Percentiles rank a stretch among this genome's conserved stretches.
Conservation (phyloP, 495 filamentous ascomycete species). For the Annulohypoxylon bovei region DNA sequence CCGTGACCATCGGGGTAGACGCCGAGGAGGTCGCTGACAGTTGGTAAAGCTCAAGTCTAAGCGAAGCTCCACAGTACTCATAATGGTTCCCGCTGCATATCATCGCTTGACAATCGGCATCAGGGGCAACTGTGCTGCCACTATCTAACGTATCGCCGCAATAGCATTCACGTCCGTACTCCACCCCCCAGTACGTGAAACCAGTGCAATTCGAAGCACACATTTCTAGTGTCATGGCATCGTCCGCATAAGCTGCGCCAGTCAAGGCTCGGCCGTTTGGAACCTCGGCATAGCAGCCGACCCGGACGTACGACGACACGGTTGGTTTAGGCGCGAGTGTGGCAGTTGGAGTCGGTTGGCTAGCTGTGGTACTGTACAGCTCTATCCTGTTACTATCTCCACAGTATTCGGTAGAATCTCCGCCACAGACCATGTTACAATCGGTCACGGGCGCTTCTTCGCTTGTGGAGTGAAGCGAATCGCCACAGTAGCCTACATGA, state of each 20-base stretch:
- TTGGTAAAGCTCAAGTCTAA: slow-evolving; percentile 49
- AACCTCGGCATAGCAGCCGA: slow-evolving; percentile 60
- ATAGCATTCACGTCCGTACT: slow-evolving; percentile 53
- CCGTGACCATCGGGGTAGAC: neutral
- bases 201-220: slow-evolving; percentile 46
- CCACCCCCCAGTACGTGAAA: slow-evolving; percentile 48
- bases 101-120: slow-evolving; percentile 49
- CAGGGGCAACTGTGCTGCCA: slow-evolving; percentile 41
- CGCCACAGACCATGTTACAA: slow-evolving; percentile 62
- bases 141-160: slow-evolving; percentile 50
- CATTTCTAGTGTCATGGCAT: slow-evolving; percentile 49
- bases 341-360: slow-evolving; percentile 42
- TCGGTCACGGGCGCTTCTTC: slow-evolving; percentile 52
- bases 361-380: slow-evolving; percentile 56
- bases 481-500: slow-evolving; percentile 58
- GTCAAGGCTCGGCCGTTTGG: slow-evolving; percentile 52
- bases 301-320: slow-evolving; percentile 42
- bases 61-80: slow-evolving; percentile 51
- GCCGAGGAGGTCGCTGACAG: slow-evolving; percentile 19
- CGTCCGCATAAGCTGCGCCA: slow-evolving; percentile 43
- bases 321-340: slow-evolving; percentile 51
- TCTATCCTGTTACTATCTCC: slow-evolving; percentile 57
- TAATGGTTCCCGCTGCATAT: slow-evolving; percentile 43
- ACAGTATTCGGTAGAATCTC: slow-evolving; percentile 55
- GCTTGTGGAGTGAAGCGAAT: slow-evolving; percentile 54